Evolutionary conservation across 352 stramenopile genomes (phyloP), one percentile per base, ranked within the genome.

Genomic region (Phytophthora litchii): DNA sequence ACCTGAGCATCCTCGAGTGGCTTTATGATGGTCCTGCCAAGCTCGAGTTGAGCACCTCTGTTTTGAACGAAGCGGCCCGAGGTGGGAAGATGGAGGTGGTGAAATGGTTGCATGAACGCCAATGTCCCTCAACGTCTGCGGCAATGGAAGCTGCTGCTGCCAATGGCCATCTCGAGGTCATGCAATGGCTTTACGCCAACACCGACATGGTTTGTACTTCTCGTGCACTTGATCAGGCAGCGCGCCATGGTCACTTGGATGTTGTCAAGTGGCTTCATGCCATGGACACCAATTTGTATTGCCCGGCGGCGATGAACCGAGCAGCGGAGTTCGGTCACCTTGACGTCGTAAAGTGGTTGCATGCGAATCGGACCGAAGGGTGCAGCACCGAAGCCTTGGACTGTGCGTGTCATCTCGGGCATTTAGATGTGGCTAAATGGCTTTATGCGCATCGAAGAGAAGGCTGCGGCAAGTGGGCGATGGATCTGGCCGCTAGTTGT

Each of bases 121-220:
- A 52, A 29, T 70, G 54, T 6, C 34, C 47, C 5, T 38, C 25
- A 31, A 60, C 47, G 6, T 20, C 54, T 16, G 23, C 53, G 21
- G 60, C 60, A 43, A 45, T 65, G 31, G 60, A 70, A 16, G 34
- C 31, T 37, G 60, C 60, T 42, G 46, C 60, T 7, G 60, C 60
- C 36, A 60, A 65, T 14, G 60, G 60, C 4, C 47, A 49, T 37
- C 45, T 64, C 0, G 29, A 59, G 1, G 41, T 64, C 3, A 21
- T 58, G 6, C 16, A 53, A 19, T 64, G 46, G 55, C 40, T 66
- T 14, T 25, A 50, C 12, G n/a, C 23, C 9, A 60, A 60, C 17
- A 31, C 34, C 19, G 19, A 40, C 12, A 34, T 56, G 41, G 14
- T 12, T 8, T 67, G 58, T 25, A 61, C 50, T 21, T 51, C 48